Conservation (phyloP, 2,329 filamentous ascomycete genomes). For the Microsporum audouinii region DNA sequence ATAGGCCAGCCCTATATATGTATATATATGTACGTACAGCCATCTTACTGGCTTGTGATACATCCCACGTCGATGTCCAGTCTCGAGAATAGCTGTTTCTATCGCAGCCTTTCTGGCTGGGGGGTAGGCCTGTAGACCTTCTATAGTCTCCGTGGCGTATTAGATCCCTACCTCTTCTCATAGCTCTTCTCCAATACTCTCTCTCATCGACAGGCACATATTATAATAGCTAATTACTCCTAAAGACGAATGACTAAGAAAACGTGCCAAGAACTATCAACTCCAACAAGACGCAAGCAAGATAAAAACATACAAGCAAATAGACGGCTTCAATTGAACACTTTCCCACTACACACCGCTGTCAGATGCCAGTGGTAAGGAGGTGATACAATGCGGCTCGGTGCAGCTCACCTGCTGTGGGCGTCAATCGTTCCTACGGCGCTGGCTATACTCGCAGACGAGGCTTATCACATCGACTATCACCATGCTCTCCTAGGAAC, state of each 20-base stretch:
- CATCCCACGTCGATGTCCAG: too few relatives aligned
- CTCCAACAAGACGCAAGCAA: not conserved
- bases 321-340: not conserved
- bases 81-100: too few relatives aligned
- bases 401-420: conserved; percentile 29
- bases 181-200: too few relatives aligned
- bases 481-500: conserved; percentile 80
- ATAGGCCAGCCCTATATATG: too few relatives aligned
- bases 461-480: conserved; percentile 85
- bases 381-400: conserved; percentile 29
- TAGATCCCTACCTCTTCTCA: too few relatives aligned
- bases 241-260: not conserved
- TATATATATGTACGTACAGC: too few relatives aligned
- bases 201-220: too few relatives aligned
- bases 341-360: conserved; percentile 1
- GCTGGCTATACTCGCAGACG: conserved; percentile 70
- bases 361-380: conserved; percentile 25
- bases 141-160: too few relatives aligned
- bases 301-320: not conserved
- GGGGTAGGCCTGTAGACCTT: too few relatives aligned
- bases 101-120: too few relatives aligned
- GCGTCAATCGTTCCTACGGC: conserved; percentile 41
- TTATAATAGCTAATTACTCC: too few relatives aligned
- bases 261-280: not conserved
- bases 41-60: too few relatives aligned